A percentile compares a stretch with the other conserved stretches of the same genome.
Evolutionary conservation across 345 rosid species (phyloP).

Genomic region (Eucalyptus brandiana): DNA sequence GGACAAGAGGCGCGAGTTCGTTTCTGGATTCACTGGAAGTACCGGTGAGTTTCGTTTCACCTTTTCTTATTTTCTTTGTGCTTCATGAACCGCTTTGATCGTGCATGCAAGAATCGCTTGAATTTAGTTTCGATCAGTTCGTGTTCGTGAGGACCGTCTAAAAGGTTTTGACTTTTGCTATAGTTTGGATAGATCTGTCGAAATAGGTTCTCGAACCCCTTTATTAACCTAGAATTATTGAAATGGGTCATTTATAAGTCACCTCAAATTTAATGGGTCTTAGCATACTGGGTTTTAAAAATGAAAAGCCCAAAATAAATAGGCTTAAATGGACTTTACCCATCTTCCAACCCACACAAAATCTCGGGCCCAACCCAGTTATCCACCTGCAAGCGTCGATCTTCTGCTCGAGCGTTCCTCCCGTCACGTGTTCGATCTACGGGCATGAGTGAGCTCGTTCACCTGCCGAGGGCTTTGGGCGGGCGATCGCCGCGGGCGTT

Average conservation of each 20-base stretch:
- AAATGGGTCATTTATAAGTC: background rate
- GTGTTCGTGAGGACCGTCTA: background rate
- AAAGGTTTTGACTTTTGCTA: background rate
- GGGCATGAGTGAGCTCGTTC: background rate
- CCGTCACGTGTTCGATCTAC: background rate
- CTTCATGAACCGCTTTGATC: background rate
- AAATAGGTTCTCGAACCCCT: too few relatives aligned
- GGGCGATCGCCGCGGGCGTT: slow-evolving; percentile 40
- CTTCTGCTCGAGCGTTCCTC: background rate
- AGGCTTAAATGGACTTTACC: background rate
- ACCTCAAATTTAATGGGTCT: background rate
- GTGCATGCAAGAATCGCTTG: background rate
- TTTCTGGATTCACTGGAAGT: slow-evolving; percentile 89
- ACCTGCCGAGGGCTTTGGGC: slow-evolving; percentile 17
- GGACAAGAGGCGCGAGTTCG: slow-evolving; percentile 82
- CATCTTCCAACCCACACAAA: background rate
- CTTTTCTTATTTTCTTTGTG: background rate
- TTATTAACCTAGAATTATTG: background rate
- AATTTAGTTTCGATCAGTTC: background rate
- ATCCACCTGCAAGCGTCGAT: background rate
- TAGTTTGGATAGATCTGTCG: background rate
- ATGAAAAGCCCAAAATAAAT: background rate
- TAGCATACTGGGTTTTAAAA: background rate
- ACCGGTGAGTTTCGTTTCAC: slow-evolving; percentile 40
- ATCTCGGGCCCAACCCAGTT: background rate